A percentile compares a stretch with the other conserved stretches of the same genome.
Evolutionary conservation across 2,329 filamentous ascomycete species (phyloP).

Genomic region (Hypoxylon sp.): DNA sequence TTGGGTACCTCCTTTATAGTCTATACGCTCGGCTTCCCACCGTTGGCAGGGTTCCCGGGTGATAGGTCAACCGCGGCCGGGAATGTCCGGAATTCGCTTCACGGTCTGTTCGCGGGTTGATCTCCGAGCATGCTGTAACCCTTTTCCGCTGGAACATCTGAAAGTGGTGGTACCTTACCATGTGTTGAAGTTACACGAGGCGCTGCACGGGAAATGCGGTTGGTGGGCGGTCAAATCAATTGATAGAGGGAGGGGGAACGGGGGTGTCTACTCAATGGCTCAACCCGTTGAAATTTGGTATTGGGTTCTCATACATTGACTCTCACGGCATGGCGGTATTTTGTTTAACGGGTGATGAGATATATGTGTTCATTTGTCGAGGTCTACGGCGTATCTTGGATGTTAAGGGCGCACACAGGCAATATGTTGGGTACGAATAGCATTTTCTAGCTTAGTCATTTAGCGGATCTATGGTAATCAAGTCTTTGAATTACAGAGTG

Average conservation of each 20-base stretch:
- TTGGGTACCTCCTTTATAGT: conserved; percentile 3
- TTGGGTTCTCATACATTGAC: not conserved
- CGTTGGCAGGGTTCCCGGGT: not conserved
- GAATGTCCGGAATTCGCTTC: conserved; percentile 2
- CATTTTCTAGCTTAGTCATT: not conserved
- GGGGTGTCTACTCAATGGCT: conserved; percentile 1
- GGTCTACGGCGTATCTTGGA: not conserved
- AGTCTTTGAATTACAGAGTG: not conserved
- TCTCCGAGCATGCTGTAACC: not conserved
- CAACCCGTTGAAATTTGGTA: not conserved
- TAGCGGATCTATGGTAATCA: not conserved
- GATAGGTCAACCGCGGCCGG: conserved; percentile 6
- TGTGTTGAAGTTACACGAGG: conserved; percentile 4
- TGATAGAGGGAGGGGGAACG: not conserved
- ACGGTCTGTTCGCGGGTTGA: not conserved
- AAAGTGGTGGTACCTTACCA: not conserved
- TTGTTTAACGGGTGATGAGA: not conserved
- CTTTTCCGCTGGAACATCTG: conserved; percentile 1
- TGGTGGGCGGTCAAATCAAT: not conserved
- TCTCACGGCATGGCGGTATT: not conserved
- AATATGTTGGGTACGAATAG: conserved; percentile 6
- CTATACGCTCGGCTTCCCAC: conserved; percentile 4
- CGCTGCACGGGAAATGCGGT: not conserved
- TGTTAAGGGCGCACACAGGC: not conserved
- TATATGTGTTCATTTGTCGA: not conserved